These are phyloP conservation scores for Phytophthora cryptogea DNA, from an alignment of 352 stramenopile genomes.

Conservation along the genomic window DNA sequence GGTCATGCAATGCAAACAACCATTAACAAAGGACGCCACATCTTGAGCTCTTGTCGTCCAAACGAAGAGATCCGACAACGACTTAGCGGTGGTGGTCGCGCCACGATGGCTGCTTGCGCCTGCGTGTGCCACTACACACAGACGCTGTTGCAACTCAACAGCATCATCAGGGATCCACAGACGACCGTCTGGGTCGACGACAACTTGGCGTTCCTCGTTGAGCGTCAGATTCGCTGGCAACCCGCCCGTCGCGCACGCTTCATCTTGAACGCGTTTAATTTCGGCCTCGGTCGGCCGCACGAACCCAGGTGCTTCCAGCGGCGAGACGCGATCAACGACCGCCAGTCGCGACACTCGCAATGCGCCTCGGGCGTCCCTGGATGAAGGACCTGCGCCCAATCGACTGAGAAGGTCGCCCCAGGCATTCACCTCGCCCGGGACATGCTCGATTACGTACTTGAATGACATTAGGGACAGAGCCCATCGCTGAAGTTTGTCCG, in stretches of 20 bases:
- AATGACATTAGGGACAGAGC: slow-evolving; percentile 10
- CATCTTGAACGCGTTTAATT: background rate
- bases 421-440: slow-evolving; percentile 3
- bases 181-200: background rate
- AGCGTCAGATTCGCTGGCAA: background rate
- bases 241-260: background rate
- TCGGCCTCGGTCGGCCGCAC: slow-evolving; percentile 1
- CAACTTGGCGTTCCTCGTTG: no score
- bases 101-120: slow-evolving; percentile 27
- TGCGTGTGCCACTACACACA: slow-evolving; percentile 31
- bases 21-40: slow-evolving; percentile 13
- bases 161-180: slow-evolving; percentile 6
- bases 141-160: slow-evolving; percentile 18
- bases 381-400: background rate
- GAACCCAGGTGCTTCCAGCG: slow-evolving; percentile 1
- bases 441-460: slow-evolving; percentile 25
- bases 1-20: slow-evolving; percentile 22
- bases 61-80: background rate
- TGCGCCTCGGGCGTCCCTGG: no score
- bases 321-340: background rate
- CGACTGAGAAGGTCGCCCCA: slow-evolving; percentile 10
- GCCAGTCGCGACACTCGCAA: background rate
- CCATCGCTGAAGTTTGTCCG: slow-evolving; percentile 16
- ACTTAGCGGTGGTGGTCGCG: slow-evolving; percentile 1
- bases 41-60: slow-evolving; percentile 18